Percentiles rank a stretch among this genome's conserved stretches.
These are phyloP conservation scores for Aphanomyces astaci DNA, from an alignment of 352 stramenopile genomes.

Conservation along the genomic window DNA sequence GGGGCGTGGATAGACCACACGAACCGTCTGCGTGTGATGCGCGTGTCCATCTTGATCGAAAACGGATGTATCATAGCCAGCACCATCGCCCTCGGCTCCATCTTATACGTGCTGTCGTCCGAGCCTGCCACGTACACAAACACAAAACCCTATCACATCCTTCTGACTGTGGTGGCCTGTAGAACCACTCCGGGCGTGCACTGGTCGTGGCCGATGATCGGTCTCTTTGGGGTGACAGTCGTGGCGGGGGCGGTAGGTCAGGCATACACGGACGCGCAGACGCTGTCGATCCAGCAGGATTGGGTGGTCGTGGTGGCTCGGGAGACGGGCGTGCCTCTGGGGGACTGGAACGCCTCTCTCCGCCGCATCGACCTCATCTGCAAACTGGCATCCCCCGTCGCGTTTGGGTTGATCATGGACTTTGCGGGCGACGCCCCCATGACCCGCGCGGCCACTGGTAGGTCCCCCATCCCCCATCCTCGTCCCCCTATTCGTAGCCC, in stretches of 20 bases:
- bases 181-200: neutral
- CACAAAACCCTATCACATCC: constrained; percentile 21
- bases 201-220: constrained; percentile 43
- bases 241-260: constrained; percentile 63
- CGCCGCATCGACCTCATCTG: constrained; percentile 73
- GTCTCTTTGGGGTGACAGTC: constrained; percentile 44
- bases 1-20: constrained; percentile 52
- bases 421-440: constrained; percentile 55
- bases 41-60: constrained; percentile 61
- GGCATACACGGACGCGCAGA: constrained; percentile 68
- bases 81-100: constrained; percentile 45
- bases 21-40: constrained; percentile 62
- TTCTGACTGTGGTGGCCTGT: constrained; percentile 35
- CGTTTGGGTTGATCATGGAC: constrained; percentile 74
- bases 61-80: constrained; percentile 73
- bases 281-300: constrained; percentile 71
- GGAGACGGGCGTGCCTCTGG: constrained; percentile 39
- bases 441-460: constrained; percentile 45
- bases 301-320: constrained; percentile 80
- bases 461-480: neutral
- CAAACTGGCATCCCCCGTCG: constrained; percentile 64
- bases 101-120: constrained; percentile 33
- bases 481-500: too few relatives aligned
- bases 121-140: constrained; percentile 35
- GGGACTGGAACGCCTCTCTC: constrained; percentile 66